Percentiles rank a stretch among this genome's conserved stretches.
phyloP scores from a whole-genome alignment of 768 basidiomycete species.

The Suillus decipiens region DNA sequence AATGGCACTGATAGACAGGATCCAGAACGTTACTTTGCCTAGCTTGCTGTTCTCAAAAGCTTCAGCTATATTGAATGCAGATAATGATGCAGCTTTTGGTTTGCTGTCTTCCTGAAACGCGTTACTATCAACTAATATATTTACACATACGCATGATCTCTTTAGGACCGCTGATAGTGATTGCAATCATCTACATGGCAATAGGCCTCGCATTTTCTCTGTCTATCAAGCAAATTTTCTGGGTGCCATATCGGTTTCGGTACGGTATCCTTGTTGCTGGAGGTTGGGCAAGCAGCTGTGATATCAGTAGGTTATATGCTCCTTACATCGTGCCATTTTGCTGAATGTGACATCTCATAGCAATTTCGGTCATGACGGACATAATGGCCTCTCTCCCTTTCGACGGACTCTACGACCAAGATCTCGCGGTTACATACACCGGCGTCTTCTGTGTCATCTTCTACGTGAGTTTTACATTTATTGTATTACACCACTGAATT shows the following conservation, averaged over 20 bases:
- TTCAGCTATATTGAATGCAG: conserved; percentile 55
- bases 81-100: conserved; percentile 57
- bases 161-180: conserved; percentile 58
- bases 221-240: conserved; percentile 55
- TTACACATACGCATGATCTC: neutral
- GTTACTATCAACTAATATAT: conserved; percentile 1
- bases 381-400: conserved; percentile 60
- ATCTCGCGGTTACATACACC: conserved; percentile 61
- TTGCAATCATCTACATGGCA: conserved; percentile 55
- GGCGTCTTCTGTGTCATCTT: conserved; percentile 60
- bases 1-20: neutral
- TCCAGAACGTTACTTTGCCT: neutral
- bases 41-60: conserved; percentile 65
- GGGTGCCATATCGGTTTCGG: conserved; percentile 70
- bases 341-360: conserved; percentile 29
- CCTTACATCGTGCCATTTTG: neutral
- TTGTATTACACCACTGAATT: neutral
- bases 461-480: conserved; percentile 38
- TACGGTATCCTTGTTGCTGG: conserved; percentile 66
- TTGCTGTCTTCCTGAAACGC: conserved; percentile 16
- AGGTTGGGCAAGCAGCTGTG: conserved; percentile 62
- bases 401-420: conserved; percentile 49
- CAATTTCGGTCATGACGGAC: conserved; percentile 61
- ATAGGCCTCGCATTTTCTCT: conserved; percentile 52
- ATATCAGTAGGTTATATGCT: conserved; percentile 52